Evolutionary conservation across 2,329 filamentous ascomycete species (phyloP).

Genomic region (Pseudogymnoascus sp.): DNA sequence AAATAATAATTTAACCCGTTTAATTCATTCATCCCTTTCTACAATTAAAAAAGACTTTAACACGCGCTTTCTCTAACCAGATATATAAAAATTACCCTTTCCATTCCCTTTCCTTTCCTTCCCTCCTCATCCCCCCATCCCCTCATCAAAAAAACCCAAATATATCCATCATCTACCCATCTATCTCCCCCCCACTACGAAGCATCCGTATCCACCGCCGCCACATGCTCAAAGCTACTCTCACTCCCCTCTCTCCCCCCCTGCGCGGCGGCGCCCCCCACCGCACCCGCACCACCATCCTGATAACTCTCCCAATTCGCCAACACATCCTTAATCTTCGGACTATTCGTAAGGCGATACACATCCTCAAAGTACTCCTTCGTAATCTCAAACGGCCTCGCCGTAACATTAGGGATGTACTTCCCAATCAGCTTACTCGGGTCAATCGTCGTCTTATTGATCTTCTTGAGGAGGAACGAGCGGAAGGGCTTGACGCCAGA

Average conservation of each 20-base stretch:
- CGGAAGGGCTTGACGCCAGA: constrained; percentile 99
- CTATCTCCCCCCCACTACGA: not conserved
- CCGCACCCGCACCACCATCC: constrained; percentile 13
- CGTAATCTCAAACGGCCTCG: constrained; percentile 86
- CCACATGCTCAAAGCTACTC: constrained; percentile 3
- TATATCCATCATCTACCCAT: too few relatives aligned
- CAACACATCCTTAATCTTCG: constrained; percentile 29
- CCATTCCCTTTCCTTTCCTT: too few relatives aligned
- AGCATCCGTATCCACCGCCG: not conserved
- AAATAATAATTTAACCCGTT: too few relatives aligned
- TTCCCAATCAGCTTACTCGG: constrained; percentile 94
- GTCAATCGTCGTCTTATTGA: constrained; percentile 98
- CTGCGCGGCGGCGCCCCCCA: too few relatives aligned
- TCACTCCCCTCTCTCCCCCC: not conserved
- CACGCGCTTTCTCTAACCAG: too few relatives aligned
- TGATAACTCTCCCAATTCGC: constrained; percentile 32
- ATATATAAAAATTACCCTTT: too few relatives aligned
- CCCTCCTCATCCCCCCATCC: too few relatives aligned
- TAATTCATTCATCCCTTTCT: too few relatives aligned
- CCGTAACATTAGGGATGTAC: constrained; percentile 98
- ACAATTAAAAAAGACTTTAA: too few relatives aligned
- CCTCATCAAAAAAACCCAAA: too few relatives aligned
- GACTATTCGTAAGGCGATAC: constrained; percentile 75
- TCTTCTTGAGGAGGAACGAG: constrained; percentile 98
- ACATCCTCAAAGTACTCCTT: constrained; percentile 99